Evolutionary conservation across 805 yeast genomes (phyloP).

Genomic region (Myxozyma kluyveri): DNA sequence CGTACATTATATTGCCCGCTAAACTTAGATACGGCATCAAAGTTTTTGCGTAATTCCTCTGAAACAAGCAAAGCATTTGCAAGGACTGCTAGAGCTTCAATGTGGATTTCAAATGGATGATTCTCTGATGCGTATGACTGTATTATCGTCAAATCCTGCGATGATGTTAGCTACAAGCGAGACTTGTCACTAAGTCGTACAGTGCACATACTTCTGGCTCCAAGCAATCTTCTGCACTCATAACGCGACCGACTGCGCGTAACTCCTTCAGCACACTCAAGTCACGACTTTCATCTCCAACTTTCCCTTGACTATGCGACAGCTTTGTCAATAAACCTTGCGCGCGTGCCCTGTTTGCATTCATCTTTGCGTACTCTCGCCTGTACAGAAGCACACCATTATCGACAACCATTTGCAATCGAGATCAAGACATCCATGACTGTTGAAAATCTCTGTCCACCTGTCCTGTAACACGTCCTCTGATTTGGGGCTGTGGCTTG

Average conservation of each 20-base stretch:
- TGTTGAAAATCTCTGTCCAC: too few relatives aligned
- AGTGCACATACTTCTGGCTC: not conserved
- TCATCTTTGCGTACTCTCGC: too few relatives aligned
- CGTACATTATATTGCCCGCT: slow-evolving; percentile 8
- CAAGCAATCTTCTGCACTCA: not conserved
- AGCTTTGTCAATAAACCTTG: too few relatives aligned
- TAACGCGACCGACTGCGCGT: not conserved
- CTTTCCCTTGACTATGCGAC: too few relatives aligned
- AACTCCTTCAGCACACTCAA: not conserved
- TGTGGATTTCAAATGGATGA: not conserved
- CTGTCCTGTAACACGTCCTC: too few relatives aligned
- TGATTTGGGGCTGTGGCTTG: too few relatives aligned
- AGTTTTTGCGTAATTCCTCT: slow-evolving; percentile 1
- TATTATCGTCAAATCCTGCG: not conserved
- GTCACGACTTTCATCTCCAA: too few relatives aligned
- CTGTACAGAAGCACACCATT: too few relatives aligned
- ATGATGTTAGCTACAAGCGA: not conserved
- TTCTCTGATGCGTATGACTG: not conserved
- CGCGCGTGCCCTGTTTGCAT: too few relatives aligned
- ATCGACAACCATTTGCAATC: too few relatives aligned
- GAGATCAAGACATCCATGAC: too few relatives aligned
- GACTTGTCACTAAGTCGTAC: not conserved
- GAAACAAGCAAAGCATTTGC: slow-evolving; percentile 21
- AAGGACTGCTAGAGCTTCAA: slow-evolving; percentile 19
- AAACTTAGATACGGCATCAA: slow-evolving; percentile 1